Conservation (phyloP, 2,329 filamentous ascomycete species). For the Colletotrichum sp. region DNA sequence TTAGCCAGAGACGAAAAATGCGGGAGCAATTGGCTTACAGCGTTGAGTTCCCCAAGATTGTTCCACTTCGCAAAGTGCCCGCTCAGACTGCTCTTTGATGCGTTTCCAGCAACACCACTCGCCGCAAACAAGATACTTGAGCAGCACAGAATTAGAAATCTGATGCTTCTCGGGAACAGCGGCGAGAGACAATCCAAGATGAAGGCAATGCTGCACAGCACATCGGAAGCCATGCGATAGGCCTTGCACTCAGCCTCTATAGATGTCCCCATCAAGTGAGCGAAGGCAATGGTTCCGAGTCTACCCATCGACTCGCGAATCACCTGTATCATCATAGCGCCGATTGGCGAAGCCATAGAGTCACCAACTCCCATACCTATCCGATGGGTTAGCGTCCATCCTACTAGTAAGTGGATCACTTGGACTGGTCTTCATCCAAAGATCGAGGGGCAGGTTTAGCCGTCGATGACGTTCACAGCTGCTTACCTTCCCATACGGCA, state of each 20-base stretch:
- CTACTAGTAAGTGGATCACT: neutral
- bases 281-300: conserved; percentile 13
- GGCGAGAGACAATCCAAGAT: conserved; percentile 14
- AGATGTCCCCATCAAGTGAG: conserved; percentile 13
- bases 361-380: conserved; percentile 12
- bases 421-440: neutral
- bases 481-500: conserved; percentile 18
- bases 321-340: conserved; percentile 16
- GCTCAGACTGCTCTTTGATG: conserved; percentile 17
- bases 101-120: conserved; percentile 8
- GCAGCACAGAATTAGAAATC: conserved; percentile 1
- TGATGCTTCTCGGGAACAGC: neutral
- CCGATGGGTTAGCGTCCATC: neutral
- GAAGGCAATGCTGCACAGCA: neutral
- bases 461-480: neutral
- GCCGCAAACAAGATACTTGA: conserved; percentile 10
- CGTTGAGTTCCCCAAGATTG: conserved; percentile 13
- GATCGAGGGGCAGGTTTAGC: neutral
- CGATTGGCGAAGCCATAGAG: conserved; percentile 9
- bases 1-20: fast-evolving
- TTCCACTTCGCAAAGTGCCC: conserved; percentile 20
- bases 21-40: neutral
- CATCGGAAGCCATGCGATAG: conserved; percentile 6
- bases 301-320: conserved; percentile 17
- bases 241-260: conserved; percentile 19